Evolutionary conservation across 345 rosid species (phyloP), one percentile per base, ranked within the genome.

Genomic region (Syzygium jambos): DNA sequence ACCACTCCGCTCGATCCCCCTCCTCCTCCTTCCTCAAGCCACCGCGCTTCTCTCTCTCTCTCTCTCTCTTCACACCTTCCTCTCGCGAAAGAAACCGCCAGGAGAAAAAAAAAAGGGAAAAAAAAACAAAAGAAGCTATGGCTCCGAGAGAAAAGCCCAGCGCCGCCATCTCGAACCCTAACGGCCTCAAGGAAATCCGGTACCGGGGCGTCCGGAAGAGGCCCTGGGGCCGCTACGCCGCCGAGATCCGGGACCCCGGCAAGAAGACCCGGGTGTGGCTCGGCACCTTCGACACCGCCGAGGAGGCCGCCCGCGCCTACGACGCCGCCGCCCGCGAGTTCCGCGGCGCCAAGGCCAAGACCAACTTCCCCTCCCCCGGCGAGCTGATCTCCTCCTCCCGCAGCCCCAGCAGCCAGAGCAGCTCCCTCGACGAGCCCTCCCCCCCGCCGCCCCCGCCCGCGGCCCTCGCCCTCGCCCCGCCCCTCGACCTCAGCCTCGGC

Each of bases 261-360:
- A 97, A 95, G 94, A 96, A 96, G 88, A 93, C 97, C n/a, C 94
- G 99, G 0, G 98, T 96, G 78, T 97, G 99, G 99, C 95, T 97
- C 9, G 98, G 99, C 11, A 96, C 99, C 27, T 97, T 95, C 34
- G 97, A 95, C 55, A 97, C 99, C 0, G 98, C 99, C 0, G 98
- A 93, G 55, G 97, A 97, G 52, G 99, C 99, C 4, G 98, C 98
- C 92, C 97, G 96, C 87, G 99, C 99, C 10, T 97, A 97, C 83
- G 98, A 96, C 52, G 12, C 91, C 2, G 98, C 98, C 5, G 98
- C 99, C 80, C 98, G 96, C 77, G 96, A 95, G 52, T 97, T 97
- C 22, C 95, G 98, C 3, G 99, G 99, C 3, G 90, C 91, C 17
- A 95, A 95, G 86, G 99, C 99, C 10, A 97, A 97, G 90, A 96